Conservation (phyloP, 2,329 filamentous ascomycete genomes). For the Dothideomycetes sp. region DNA sequence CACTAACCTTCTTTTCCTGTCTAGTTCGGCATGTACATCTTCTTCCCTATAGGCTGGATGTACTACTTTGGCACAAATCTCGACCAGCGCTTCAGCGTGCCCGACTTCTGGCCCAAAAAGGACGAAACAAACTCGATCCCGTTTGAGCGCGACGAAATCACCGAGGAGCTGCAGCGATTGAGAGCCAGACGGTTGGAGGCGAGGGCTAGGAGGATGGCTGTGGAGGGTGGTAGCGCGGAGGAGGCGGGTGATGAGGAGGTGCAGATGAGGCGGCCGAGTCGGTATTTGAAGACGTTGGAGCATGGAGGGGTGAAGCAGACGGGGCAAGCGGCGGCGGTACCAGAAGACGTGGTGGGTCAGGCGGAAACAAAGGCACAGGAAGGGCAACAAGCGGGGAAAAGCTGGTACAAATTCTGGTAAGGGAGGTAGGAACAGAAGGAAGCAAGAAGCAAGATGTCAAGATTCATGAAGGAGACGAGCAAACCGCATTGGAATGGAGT, state of each 20-base stretch:
- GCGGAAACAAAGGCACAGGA: no score
- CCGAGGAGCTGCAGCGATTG: slow-evolving; percentile 65
- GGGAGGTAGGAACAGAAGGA: not conserved
- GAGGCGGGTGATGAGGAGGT: not conserved
- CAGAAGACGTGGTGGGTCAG: not conserved
- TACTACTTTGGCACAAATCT: slow-evolving; percentile 99
- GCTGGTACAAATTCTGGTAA: slow-evolving; percentile 10
- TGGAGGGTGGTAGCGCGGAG: slow-evolving; percentile 15
- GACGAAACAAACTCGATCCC: slow-evolving; percentile 69
- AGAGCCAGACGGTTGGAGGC: slow-evolving; percentile 38
- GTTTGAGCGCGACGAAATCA: slow-evolving; percentile 70
- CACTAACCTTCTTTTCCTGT: slow-evolving; percentile 4
- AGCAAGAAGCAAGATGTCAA: no score
- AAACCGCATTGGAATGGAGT: no score
- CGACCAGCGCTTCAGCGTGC: slow-evolving; percentile 78
- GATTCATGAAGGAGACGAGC: no score
- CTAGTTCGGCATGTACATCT: slow-evolving; percentile 99
- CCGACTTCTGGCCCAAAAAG: slow-evolving; percentile 85
- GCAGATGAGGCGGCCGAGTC: slow-evolving; percentile 1
- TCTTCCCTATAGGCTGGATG: slow-evolving; percentile 99
- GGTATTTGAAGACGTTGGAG: slow-evolving; percentile 3
- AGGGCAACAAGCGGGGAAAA: no score
- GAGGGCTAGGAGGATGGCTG: slow-evolving; percentile 36
- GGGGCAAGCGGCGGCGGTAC: not conserved
- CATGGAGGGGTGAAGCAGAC: slow-evolving; percentile 2